Base-by-base conservation (phyloP, 2,329 filamentous ascomycete species). In the Aspergillus uvarum region DNA sequence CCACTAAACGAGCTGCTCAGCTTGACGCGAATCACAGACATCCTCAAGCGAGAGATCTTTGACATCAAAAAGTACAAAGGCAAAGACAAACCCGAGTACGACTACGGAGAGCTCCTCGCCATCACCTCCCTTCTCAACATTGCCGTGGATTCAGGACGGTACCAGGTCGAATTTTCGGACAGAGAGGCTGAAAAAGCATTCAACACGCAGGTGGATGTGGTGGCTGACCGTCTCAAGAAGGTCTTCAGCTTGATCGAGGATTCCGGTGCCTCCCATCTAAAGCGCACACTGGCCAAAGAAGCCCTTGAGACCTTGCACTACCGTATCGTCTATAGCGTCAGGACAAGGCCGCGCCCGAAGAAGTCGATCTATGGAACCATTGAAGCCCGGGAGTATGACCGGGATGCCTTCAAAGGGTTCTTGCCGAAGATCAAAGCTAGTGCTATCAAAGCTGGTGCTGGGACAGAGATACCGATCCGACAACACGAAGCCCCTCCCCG, bases 221-320 rank as follows among this genome's bases (percentile, higher is more conserved):
- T 96, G 4, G 81, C 85, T 1, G 75, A 77, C 19, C 80, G 79
- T 35, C 79, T 96, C 54, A 85, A 87, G 54, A 66, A 73, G 6
- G 77, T 86, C 12, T 81, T 81, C 56, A 79, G 79, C 19, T 83
- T 82, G 44, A 96, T 96, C 68, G 83, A 88, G 60, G 90, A 92
- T 68, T 83, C 87, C 1, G 91, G 90, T 47, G 89, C 91, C 49
- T 86, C 86, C 22, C 86, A 89, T 67, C 81, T 95, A 59, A 83
- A 84, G 16, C 84, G 90, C 31, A 89, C 90, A 31, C 87, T 96
- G 69, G 87, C 90, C 12, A 96, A 96, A 75, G 87, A 87, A 56
- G 82, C 83, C 11, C 81, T 96, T 44, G 89, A 96, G 68, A 83
- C 87, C 59, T 78, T 96, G n/a, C 83, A 88, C 60, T 87, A 90